Base-by-base conservation (phyloP, 2,329 filamentous ascomycete species). In the Chaetomiaceae sp. region DNA sequence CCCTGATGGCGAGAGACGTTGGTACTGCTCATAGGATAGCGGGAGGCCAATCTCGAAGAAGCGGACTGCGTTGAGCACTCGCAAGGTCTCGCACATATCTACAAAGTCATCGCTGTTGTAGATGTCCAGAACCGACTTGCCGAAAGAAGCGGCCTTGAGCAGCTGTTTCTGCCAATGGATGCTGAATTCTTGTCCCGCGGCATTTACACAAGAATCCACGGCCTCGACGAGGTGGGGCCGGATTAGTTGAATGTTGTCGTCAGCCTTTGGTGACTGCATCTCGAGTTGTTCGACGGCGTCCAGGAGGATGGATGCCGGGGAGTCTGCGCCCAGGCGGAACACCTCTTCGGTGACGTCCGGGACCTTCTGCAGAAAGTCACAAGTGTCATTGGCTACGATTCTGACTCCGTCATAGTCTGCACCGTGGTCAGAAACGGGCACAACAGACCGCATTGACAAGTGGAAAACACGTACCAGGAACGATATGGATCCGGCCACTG, bases 101-200 rank as follows among this genome's bases (percentile, higher is more conserved):
- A 99, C 94, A 70, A 97, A 99, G 60, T 99, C 92, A 65, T 99
- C 94, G 65, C 91, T 96, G 69, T 94, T 96, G 72, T 97, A 99
- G 11, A 97, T 84, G 64, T 97, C 94, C 3, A 99, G 79, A 0
- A 97, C 94, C 0, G 94, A 97, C 69, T 99, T 99, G 56, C 94
- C 94, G 67, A 96, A 97, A 0, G 92, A 97, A 0, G 94, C 94
- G 5, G 94, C 94, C 67, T 95, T 95, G n/a, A 99, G 77, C 1
- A 99, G 77, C 62, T 95, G 84, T 67, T 97, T 99, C 66, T 99
- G 94, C 89, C 91, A 95, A 65, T 92, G 84, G 2, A 86, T 77
- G 62, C 85, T 89, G 67, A 90, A 96, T 68, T 99, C 94, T 55
- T 95, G 86, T 2, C 92, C 94, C 7, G 94, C 90, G 33, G 94